Evolutionary conservation across 345 rosid species (phyloP).

Genomic region (Rhodomyrtus tomentosa): DNA sequence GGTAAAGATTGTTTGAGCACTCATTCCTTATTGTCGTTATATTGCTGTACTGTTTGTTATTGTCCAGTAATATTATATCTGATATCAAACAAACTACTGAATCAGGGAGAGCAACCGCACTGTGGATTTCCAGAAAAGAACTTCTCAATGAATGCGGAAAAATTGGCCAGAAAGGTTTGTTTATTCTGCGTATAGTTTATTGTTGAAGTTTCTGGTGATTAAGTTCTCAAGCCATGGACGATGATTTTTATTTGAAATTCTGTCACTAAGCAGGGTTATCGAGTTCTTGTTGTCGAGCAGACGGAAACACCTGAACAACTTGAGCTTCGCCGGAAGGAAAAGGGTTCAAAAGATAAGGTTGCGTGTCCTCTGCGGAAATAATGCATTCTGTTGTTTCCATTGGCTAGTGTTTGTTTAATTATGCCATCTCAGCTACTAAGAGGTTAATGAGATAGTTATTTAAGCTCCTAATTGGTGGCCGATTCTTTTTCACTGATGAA

Average conservation of each 20-base stretch:
- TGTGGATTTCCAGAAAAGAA: conserved; percentile 99
- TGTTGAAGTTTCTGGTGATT: background rate
- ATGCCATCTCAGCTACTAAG: background rate
- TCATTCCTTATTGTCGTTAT: background rate
- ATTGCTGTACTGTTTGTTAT: background rate
- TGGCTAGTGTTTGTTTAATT: background rate
- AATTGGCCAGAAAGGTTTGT: conserved; percentile 82
- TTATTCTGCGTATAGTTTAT: conserved; percentile 2
- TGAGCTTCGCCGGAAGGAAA: conserved; percentile 81
- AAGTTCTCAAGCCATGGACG: background rate
- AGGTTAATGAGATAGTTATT: background rate
- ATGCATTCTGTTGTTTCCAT: background rate
- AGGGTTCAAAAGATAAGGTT: conserved; percentile 93
- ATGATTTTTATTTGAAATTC: conserved; percentile 10
- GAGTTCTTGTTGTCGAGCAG: conserved; percentile 95
- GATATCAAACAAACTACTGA: background rate
- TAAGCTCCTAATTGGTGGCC: background rate
- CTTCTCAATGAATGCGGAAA: conserved; percentile 79
- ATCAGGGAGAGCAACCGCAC: conserved; percentile 96
- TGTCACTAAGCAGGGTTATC: conserved; percentile 61
- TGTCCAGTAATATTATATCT: background rate
- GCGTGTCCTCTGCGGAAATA: background rate
- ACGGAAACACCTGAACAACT: conserved; percentile 97
- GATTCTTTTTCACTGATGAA: background rate
- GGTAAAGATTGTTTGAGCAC: conserved; percentile 28